These are phyloP conservation scores for Trichoderma atrobrunneum DNA, from an alignment of 2,329 filamentous ascomycete genomes.

Conservation along the genomic window DNA sequence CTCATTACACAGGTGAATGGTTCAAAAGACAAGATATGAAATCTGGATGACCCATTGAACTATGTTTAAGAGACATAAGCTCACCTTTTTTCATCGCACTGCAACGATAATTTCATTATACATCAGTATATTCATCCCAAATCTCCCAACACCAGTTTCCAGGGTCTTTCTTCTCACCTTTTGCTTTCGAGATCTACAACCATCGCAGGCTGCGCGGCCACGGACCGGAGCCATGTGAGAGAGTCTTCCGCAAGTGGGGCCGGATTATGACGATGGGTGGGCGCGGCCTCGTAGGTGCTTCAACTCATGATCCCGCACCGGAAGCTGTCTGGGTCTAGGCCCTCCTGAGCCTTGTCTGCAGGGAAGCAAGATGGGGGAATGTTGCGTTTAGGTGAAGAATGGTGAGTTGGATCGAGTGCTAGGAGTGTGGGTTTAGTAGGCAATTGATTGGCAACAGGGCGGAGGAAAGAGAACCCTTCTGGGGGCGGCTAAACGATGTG, in stretches of 20 bases:
- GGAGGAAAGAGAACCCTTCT: neutral
- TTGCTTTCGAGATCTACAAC: constrained; percentile 17
- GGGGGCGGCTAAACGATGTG: neutral
- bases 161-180: neutral
- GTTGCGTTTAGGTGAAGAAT: neutral
- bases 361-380: neutral
- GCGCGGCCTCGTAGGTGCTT: neutral
- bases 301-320: constrained; percentile 9
- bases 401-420: neutral
- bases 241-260: constrained; percentile 14
- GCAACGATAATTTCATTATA: neutral
- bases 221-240: constrained; percentile 18
- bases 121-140: neutral
- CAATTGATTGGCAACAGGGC: constrained; percentile 8
- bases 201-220: constrained; percentile 18
- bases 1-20: neutral
- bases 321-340: neutral
- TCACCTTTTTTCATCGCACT: constrained; percentile 16
- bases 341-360: neutral
- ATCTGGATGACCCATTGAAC: neutral
- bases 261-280: neutral
- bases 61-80: neutral
- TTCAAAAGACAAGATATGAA: neutral
- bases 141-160: neutral
- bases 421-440: neutral